Base-by-base conservation (phyloP, 768 basidiomycete genomes). In the Boletellus ananas region DNA sequence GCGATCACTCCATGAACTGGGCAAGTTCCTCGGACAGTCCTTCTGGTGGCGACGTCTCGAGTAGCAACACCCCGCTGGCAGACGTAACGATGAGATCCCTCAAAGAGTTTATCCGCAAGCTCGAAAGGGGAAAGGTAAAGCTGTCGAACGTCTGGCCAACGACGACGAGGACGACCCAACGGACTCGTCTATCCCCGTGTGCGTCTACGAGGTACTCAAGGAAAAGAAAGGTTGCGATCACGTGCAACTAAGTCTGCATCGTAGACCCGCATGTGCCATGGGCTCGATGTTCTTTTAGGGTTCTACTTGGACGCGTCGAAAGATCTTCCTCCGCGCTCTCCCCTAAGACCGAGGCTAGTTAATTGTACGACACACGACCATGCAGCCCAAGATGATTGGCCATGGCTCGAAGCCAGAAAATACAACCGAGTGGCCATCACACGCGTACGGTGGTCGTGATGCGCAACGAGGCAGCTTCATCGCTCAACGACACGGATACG, bases 231-330 rank as follows among this genome's bases (percentile, higher is more conserved):
- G 89, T 55, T 97, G 97, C 61, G 94, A 94, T 61, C 81, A 79
- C 40, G 96, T 97, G 94, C 73, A 87, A 70, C 89, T 91, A 56
- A 59, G 84, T 78, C 3, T 1, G 20, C 36, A 27, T 58, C 34
- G 6, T 51, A 54, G 23, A 52, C 18, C n/a, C 23, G 12, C 8
- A 17, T 51, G 3, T 36, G 9, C 48, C 34, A 23, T 40, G 23
- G 29, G 43, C 13, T 45, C 17, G 46, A 59, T 37, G 33, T 47
- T 29, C 5, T 41, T 56, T 75, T 98, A 17, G 95, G 95, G 3
- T 97, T 96, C 71, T 95, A 91, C 71, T 75, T 97, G 21, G 93
- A 97, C 59, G 90, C 93, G 0, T 73, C 98, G 6, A 92, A 95
- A 66, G 95, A 99, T 68, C 81, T 7, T 73, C 81, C 6, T 75